These are phyloP conservation scores for Anthoceros angustus DNA, from an alignment of 225 moss, liverwort and hornwort species.

Conservation along the genomic window DNA sequence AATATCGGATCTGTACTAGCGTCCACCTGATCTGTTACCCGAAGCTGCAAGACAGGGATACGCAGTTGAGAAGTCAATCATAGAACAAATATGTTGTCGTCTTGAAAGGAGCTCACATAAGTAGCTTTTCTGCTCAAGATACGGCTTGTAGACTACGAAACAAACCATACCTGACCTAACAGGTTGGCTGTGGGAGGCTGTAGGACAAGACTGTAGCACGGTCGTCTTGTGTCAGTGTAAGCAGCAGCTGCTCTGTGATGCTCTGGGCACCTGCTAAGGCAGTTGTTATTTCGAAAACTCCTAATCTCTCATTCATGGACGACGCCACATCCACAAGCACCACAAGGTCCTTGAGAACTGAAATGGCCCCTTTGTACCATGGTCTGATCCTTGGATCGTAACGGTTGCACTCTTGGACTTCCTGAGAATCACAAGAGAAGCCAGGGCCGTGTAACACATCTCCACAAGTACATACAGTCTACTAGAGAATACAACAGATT, in stretches of 20 bases:
- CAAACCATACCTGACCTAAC: slow-evolving; percentile 6
- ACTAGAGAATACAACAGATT: not conserved
- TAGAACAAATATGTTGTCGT: too few species aligned
- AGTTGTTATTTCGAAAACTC: not conserved
- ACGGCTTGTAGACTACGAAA: not conserved
- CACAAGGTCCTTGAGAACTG: slow-evolving; percentile 19
- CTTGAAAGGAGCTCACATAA: not conserved
- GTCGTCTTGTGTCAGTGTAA: slow-evolving; percentile 13
- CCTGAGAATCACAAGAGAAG: slow-evolving; percentile 8
- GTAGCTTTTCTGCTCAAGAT: not conserved
- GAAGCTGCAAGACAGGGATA: slow-evolving; percentile 8
- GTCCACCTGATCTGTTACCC: slow-evolving; percentile 6
- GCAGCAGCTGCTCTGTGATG: slow-evolving; percentile 11
- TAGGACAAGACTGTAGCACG: slow-evolving; percentile 15
- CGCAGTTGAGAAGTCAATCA: slow-evolving; percentile 9
- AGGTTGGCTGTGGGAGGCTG: slow-evolving; percentile 3
- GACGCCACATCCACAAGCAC: slow-evolving; percentile 16
- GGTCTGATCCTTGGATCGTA: slow-evolving; percentile 27
- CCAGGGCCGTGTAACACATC: too few species aligned
- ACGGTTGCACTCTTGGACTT: slow-evolving; percentile 12
- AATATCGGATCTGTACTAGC: not conserved
- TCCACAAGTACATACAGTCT: too few species aligned
- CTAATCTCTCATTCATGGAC: slow-evolving; percentile 10
- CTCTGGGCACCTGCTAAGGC: slow-evolving; percentile 8
- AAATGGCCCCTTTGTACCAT: slow-evolving; percentile 23